These are phyloP conservation scores for Cladophialophora psammophila DNA, from an alignment of 2,329 filamentous ascomycete species.

Conservation along the genomic window DNA sequence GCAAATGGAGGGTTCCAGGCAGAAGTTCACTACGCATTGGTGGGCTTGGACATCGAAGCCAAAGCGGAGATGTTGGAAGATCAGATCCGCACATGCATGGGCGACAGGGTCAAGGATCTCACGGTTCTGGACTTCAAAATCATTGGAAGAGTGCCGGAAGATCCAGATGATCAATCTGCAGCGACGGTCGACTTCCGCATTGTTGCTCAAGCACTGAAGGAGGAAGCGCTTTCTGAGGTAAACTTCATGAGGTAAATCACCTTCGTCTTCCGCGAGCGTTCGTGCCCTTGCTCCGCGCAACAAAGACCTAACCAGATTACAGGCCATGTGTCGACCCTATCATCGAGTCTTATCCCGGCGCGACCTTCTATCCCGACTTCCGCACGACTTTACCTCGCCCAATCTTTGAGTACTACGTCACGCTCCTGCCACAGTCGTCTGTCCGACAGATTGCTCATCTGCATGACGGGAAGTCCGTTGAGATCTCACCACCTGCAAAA, in stretches of 20 bases:
- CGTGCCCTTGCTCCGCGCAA: too few species aligned
- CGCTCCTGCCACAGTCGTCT: background rate
- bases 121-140: constrained; percentile 33
- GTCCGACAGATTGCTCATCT: background rate
- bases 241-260: constrained; percentile 14
- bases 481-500: background rate
- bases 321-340: background rate
- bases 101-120: constrained; percentile 9
- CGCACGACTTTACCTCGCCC: background rate
- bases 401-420: background rate
- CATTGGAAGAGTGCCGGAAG: constrained; percentile 28
- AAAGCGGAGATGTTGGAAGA: constrained; percentile 49
- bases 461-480: background rate
- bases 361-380: background rate
- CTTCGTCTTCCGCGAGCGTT: too few species aligned
- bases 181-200: constrained; percentile 47
- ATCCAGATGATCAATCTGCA: constrained; percentile 47
- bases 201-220: constrained; percentile 51
- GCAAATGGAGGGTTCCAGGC: constrained; percentile 51
- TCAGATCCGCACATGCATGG: constrained; percentile 41
- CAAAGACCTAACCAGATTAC: too few species aligned
- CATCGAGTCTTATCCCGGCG: background rate
- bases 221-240: constrained; percentile 39
- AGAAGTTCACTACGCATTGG: constrained; percentile 50
- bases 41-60: constrained; percentile 49